Evolutionary conservation across 2,329 filamentous ascomycete species (phyloP).

Genomic region (Apiospora arundinis): DNA sequence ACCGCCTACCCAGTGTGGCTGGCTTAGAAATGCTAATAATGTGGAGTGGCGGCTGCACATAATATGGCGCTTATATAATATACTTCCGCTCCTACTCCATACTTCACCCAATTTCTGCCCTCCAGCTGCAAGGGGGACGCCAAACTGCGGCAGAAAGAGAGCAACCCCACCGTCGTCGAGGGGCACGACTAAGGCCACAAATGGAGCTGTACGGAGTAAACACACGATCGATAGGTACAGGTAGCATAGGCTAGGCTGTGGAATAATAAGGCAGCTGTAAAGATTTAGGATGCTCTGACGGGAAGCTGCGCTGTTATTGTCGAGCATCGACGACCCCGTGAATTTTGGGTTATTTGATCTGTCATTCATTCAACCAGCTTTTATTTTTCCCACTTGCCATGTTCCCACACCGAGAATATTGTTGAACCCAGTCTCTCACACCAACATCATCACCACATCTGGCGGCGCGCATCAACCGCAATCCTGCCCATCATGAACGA

Average conservation of each 20-base stretch:
- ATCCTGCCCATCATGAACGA: slow-evolving; percentile 27
- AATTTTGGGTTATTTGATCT: slow-evolving; percentile 5
- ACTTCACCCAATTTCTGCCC: background rate
- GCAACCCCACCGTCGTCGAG: slow-evolving; percentile 13
- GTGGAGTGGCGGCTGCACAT: background rate
- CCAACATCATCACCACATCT: background rate
- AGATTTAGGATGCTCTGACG: background rate
- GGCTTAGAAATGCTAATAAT: slow-evolving; percentile 20
- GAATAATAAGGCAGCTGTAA: background rate
- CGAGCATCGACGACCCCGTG: background rate
- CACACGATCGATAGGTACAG: background rate
- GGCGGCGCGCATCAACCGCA: background rate
- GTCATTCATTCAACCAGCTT: background rate
- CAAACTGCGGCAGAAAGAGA: slow-evolving; percentile 12
- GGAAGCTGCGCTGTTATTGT: background rate
- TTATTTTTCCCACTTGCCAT: slow-evolving; percentile 26
- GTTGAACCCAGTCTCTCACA: slow-evolving; percentile 17
- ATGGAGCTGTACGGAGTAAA: background rate
- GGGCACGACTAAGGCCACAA: background rate
- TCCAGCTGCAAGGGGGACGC: background rate
- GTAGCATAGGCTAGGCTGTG: background rate
- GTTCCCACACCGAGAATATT: slow-evolving; percentile 28
- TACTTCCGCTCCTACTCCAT: background rate
- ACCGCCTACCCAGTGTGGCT: slow-evolving; percentile 21
- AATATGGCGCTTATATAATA: background rate